A percentile compares a stretch with the other conserved stretches of the same genome.
Evolutionary conservation across 805 yeast species (phyloP).

Genomic region (Cyberlindnera veronae): DNA sequence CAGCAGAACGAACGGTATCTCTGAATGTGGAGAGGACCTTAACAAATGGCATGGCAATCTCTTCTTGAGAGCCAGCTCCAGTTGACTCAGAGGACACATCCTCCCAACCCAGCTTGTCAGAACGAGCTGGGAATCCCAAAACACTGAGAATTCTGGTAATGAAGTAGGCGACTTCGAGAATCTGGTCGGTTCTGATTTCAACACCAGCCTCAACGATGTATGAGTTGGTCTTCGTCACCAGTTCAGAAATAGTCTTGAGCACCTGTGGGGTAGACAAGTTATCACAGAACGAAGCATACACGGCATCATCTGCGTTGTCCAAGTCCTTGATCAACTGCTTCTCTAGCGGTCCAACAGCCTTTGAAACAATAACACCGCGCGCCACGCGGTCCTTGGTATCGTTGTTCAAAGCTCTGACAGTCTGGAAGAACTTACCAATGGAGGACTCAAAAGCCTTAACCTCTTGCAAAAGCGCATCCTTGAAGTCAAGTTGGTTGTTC

Average conservation of each 20-base stretch:
- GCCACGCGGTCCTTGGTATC: slow-evolving; percentile 56
- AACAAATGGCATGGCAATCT: slow-evolving; percentile 72
- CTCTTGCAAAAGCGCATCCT: slow-evolving; percentile 72
- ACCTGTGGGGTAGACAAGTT: slow-evolving; percentile 80
- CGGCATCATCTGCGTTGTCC: slow-evolving; percentile 48
- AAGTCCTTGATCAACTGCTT: slow-evolving; percentile 51
- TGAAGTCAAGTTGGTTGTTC: slow-evolving; percentile 92
- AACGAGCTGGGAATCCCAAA: slow-evolving; percentile 72
- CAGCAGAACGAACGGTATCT: slow-evolving; percentile 71
- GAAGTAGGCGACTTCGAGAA: slow-evolving; percentile 62
- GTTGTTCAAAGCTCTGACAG: slow-evolving; percentile 72
- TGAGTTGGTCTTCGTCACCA: slow-evolving; percentile 68
- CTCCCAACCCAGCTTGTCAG: slow-evolving; percentile 80
- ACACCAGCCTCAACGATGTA: slow-evolving; percentile 58
- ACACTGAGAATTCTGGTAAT: slow-evolving; percentile 66
- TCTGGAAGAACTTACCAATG: slow-evolving; percentile 78
- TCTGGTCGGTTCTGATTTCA: slow-evolving; percentile 59
- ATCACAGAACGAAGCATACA: slow-evolving; percentile 82
- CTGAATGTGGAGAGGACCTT: slow-evolving; percentile 76
- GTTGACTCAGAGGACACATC: slow-evolving; percentile 33
- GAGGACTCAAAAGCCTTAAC: slow-evolving; percentile 74
- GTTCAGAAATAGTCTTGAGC: slow-evolving; percentile 57
- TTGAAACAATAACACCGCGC: slow-evolving; percentile 51
- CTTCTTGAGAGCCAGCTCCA: slow-evolving; percentile 46
- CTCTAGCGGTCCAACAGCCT: slow-evolving; percentile 57